Evolutionary conservation across 78 protist genomes (phyloP), one percentile per base, ranked within the genome.

Genomic region (Dictyostelium capitatum): DNA sequence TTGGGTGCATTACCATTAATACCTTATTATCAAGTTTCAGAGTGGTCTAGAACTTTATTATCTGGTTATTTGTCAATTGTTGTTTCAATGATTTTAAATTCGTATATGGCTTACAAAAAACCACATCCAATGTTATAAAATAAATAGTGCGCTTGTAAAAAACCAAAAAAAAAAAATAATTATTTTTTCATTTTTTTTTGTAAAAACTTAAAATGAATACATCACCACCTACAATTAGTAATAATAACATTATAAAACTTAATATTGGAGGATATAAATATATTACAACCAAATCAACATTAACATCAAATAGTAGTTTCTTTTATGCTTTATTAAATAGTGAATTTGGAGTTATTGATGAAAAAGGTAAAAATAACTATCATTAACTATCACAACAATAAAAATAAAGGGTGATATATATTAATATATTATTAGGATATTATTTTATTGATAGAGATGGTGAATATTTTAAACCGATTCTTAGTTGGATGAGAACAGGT

Each of bases 1-100:
- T 59, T 87, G 6, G 93, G 93, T n/a, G 83, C 93, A 47, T 82
- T 87, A 23, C 93, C 93, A 50, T 70, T 87, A 19, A 87, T 87
- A 30, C 93, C 93, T 2, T 87, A 80, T 51, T 87, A 82, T 75
- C 51, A 80, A 6, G 37, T 59, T 11, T 87, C 93, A 6, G 93
- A 87, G 50, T 87, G 93, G 93, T 70, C 93, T 6, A 23, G 93
- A 48, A 65, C 93, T 23, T 47, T 87, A 23, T 72, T 87, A 19
- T 75, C 84, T 10, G 93, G 93, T 37, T 87, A 87, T 65, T 25
- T 87, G 15, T 87, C 93, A 46, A 85, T 87, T 54, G 59, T 77
- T 8, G 46, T 77, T 14, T 87, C 93, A 57, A 87, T 87, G 93
- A 53, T 80, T 32, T 64, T 87, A 41, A 87, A 87, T 77, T 77